Conservation (phyloP, 345 rosid genomes). For the Moringa oleifera region DNA sequence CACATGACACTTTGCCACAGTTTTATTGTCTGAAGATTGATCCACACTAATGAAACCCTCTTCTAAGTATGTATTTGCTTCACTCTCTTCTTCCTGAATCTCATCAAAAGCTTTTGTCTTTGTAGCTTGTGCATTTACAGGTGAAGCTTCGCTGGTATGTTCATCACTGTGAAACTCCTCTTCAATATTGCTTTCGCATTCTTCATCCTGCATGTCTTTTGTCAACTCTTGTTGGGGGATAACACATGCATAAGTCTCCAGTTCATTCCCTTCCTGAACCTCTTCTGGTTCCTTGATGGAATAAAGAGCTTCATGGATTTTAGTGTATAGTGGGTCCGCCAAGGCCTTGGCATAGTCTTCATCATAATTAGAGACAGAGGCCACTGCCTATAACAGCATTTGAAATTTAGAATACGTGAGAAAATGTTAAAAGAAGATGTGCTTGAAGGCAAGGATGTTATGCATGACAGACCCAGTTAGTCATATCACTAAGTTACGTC, state of each 20-base stretch:
- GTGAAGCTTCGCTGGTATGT: not conserved
- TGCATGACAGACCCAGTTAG: not conserved
- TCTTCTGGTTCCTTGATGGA: conserved; percentile 21
- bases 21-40: conserved; percentile 11
- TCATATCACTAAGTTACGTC: not conserved
- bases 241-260: conserved; percentile 10
- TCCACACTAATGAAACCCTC: conserved; percentile 10
- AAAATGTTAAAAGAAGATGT: not conserved
- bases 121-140: conserved; percentile 11
- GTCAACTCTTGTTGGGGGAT: not conserved
- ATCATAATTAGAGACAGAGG: conserved; percentile 47
- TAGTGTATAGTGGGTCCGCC: conserved; percentile 57
- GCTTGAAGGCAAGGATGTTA: conserved; percentile 8
- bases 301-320: conserved; percentile 50
- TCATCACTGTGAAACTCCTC: not conserved
- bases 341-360: conserved; percentile 66
- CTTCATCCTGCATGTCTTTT: not conserved
- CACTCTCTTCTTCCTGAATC: conserved; percentile 59
- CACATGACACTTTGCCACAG: conserved; percentile 9
- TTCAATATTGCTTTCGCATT: not conserved
- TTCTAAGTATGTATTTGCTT: conserved; percentile 13
- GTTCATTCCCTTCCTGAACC: conserved; percentile 22
- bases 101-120: conserved; percentile 36
- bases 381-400: conserved; percentile 50
- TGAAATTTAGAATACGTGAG: conserved; percentile 8